Conservation (phyloP, 257 asterid genomes). For the Fraxinus anomala region DNA sequence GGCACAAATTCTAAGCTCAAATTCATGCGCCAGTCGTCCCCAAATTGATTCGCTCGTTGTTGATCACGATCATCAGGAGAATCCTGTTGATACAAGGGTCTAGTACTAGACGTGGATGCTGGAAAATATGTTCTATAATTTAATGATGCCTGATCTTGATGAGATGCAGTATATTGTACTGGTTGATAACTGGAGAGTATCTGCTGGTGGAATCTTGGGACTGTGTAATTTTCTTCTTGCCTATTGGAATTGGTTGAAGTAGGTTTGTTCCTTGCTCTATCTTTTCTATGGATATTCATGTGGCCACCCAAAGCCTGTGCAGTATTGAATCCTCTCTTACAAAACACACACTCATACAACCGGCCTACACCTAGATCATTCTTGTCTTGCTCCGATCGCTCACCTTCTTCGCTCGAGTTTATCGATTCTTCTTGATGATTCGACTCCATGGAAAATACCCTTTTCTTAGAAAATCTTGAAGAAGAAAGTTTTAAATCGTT, state of each 20-base stretch:
- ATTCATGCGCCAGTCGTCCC: slow-evolving; percentile 45
- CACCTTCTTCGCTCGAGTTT: slow-evolving; percentile 24
- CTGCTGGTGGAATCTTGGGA: slow-evolving; percentile 26
- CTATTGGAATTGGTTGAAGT: slow-evolving; percentile 18
- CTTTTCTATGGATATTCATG: slow-evolving; percentile 82
- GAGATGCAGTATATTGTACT: background rate
- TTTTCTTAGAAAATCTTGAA: background rate
- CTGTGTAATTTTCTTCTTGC: slow-evolving; percentile 15
- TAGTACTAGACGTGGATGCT: slow-evolving; percentile 10
- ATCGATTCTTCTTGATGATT: slow-evolving; percentile 32
- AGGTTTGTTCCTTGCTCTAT: slow-evolving; percentile 48
- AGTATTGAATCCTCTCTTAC: slow-evolving; percentile 80
- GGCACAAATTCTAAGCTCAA: slow-evolving; percentile 41
- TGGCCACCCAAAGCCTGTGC: slow-evolving; percentile 94
- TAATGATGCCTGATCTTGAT: slow-evolving; percentile 17
- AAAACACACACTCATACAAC: slow-evolving; percentile 71
- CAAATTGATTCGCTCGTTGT: slow-evolving; percentile 25
- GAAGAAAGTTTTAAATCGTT: background rate
- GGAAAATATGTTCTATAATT: slow-evolving; percentile 34
- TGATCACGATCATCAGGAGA: background rate
- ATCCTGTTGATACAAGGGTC: slow-evolving; percentile 17
- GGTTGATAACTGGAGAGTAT: background rate
- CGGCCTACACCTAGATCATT: slow-evolving; percentile 53
- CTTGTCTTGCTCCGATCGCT: slow-evolving; percentile 26
- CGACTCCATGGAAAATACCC: slow-evolving; percentile 33